Base-by-base conservation (phyloP, 23 red algal genomes). In the Gracilaria vermiculophylla region DNA sequence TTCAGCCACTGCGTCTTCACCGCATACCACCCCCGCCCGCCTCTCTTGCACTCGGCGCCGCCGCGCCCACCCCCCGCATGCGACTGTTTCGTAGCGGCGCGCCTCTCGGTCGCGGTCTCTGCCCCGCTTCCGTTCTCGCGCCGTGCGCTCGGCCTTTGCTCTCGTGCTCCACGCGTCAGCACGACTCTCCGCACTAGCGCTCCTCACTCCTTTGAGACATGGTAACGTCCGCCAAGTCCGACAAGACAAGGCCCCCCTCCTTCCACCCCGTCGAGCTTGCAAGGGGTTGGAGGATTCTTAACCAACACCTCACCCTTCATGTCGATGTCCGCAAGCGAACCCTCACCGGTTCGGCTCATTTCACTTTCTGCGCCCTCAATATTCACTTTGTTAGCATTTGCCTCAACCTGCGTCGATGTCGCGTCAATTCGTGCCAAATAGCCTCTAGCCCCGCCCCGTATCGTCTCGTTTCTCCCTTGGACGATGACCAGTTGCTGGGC, bases 391-490 rank as follows among this genome's bases (percentile, higher is more conserved):
- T 69, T 42, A 80, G 39, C 49, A 53, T 90, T 80, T 70, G 47
- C 53, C 75, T 90, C 73, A 90, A 90, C 31, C 37, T 90, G 53
- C 86, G 86, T 21, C 86, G 86, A 33, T 78, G 86, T 70, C 58
- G 56, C 17, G 72, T 90, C 73, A 80, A 50, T 28, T 80, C 73
- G 23, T 69, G 72, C 28, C 71, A 37, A 17, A 69, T 90, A 28
- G 55, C 54, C 61, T 11, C n/a, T 40, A 48, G 72, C 13, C 29
- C 42, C 17, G 72, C 61, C 51, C 58, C 55, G 3, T 90, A 77
- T 55, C 56, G 75, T n/a, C 53, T 79, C 58, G 23, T 80, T 14
- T 64, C 52, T 54, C 72, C 75, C 8, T 37, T 80, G 41, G 86
- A 80, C 64, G 86, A 80, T 53, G 72, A 90, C 43, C n/a, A 78